Evolutionary conservation across 352 stramenopile species (phyloP), one percentile per base, ranked within the genome.

Genomic region (Phytophthora cajani): DNA sequence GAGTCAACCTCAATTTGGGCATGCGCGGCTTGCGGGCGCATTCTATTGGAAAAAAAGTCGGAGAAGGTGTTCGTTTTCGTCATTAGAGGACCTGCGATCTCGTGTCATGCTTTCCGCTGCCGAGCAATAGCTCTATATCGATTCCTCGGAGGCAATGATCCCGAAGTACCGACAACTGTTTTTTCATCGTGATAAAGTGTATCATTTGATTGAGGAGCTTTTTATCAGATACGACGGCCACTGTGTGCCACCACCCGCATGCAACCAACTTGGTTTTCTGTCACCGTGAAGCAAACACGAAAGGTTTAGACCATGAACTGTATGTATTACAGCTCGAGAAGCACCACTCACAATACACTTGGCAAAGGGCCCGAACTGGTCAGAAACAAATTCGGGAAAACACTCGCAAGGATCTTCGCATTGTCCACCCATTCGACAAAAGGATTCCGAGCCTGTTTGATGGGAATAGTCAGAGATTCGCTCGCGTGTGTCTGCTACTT

Each of bases 171-270:
- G 57, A 12, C 62, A 75, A 30, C 47, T 70, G 9, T 36, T 67
- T 50, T 64, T 67, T 60, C 38, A 67, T 19, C 42, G 32, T 3
- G 12, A 38, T 5, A 51, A 69, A 11, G 42, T 74, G 12, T 77
- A 64, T 42, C 69, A 49, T 42, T 23, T 77, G 14, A 77, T 68
- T 38, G 61, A 64, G 14, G 70, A 77, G 12, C 33, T 77, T 10
- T 64, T 71, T 46, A 25, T 69, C 38, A 4, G 17, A 58, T 19
- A 80, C 64, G 30, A 87, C 74, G 5, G 67, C 81, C n/a, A 96
- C 23, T 3, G 87, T 92, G 60, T 81, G 78, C 67, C 77, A 89
- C 88, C 88, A 96, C 1, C 88, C 88, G 49, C 87, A 96, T n/a
- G 73, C 81, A 17, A 90, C 80, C 5, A 83, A 53, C 33, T 67